These are phyloP conservation scores for Chrysoporthe puriensis DNA, from an alignment of 2,329 filamentous ascomycete genomes.

Conservation along the genomic window DNA sequence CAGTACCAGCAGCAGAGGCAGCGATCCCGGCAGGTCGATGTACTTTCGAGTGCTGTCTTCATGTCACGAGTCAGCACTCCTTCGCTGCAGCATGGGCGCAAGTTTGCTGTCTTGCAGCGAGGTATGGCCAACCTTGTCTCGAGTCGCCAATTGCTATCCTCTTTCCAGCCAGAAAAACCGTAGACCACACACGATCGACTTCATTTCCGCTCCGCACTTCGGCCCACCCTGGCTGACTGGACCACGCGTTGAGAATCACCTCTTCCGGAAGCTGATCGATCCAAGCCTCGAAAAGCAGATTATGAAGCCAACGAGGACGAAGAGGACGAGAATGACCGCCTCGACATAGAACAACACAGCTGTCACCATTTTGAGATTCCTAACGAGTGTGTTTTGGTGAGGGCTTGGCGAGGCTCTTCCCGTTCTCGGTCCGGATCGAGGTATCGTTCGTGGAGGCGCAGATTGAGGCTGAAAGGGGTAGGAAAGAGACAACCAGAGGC, in stretches of 20 bases:
- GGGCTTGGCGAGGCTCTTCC: slow-evolving; percentile 1
- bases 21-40: not conserved
- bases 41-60: not conserved
- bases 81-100: not conserved
- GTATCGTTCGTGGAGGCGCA: not conserved
- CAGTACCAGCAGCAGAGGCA: not conserved
- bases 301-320: slow-evolving; percentile 12
- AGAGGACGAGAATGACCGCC: slow-evolving; percentile 21
- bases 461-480: slow-evolving; percentile 3
- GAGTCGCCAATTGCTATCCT: not conserved
- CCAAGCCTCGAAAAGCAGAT: slow-evolving; percentile 18
- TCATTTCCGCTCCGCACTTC: not conserved
- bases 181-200: not conserved
- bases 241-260: slow-evolving; percentile 9
- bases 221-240: not conserved
- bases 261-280: slow-evolving; percentile 22
- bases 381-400: not conserved
- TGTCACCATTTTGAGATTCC: slow-evolving; percentile 19
- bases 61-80: not conserved
- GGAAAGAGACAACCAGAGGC: not conserved
- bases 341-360: slow-evolving; percentile 20
- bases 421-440: slow-evolving; percentile 3
- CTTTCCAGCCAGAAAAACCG: not conserved
- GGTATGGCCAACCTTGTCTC: not conserved
- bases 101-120: not conserved